phyloP scores from a whole-genome alignment of 768 basidiomycete genomes.

The Scleroderma citrinum region DNA sequence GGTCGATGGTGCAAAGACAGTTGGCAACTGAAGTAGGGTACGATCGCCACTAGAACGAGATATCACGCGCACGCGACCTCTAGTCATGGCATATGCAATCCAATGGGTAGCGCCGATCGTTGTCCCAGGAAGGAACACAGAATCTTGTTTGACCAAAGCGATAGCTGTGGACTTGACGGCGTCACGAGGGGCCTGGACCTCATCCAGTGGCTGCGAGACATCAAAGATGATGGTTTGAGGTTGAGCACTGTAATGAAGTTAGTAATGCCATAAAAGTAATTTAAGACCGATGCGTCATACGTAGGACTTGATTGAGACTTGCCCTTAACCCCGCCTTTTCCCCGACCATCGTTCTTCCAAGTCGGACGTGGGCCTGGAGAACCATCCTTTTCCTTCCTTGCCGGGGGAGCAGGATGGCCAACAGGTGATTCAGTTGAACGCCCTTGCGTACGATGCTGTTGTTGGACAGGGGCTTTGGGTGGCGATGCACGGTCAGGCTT shows the following conservation, averaged over 20 bases:
- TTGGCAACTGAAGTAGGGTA: constrained; percentile 72
- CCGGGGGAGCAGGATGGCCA: constrained; percentile 34
- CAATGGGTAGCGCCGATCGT: constrained; percentile 89
- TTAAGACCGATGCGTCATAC: constrained; percentile 35
- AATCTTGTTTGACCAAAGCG: constrained; percentile 80
- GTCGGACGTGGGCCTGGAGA: constrained; percentile 58
- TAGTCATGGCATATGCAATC: constrained; percentile 91
- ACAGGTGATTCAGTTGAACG: constrained; percentile 48
- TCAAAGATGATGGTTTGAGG: constrained; percentile 70
- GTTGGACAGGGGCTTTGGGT: constrained; percentile 44
- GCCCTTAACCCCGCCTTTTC: constrained; percentile 33
- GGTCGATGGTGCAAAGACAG: constrained; percentile 51
- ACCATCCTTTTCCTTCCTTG: constrained; percentile 60
- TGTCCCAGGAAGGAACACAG: constrained; percentile 77
- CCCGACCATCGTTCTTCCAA: constrained; percentile 31
- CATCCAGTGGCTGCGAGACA: constrained; percentile 64
- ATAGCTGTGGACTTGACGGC: constrained; percentile 86
- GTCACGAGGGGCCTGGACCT: constrained; percentile 71
- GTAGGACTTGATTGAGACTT: constrained; percentile 53
- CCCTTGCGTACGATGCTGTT: constrained; percentile 37
- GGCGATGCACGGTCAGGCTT: constrained; percentile 48
- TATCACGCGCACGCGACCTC: constrained; percentile 85
- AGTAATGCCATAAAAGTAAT: neutral
- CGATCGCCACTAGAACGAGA: constrained; percentile 85
- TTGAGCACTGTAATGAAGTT: constrained; percentile 42